phyloP scores from a whole-genome alignment of 768 basidiomycete genomes.

The Hygrocybe punicea region DNA sequence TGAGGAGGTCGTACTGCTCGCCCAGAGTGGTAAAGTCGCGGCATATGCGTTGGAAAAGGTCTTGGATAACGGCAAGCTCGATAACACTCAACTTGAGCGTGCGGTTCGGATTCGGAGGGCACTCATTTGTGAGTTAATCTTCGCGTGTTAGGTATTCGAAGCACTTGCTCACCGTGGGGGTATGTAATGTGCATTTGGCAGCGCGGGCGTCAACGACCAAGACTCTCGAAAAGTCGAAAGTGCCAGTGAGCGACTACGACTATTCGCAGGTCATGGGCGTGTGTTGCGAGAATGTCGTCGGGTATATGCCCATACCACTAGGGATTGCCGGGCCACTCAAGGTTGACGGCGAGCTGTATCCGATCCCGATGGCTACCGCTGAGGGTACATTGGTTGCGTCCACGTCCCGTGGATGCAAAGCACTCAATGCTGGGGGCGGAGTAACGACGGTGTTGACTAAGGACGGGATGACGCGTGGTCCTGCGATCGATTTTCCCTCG shows the following conservation, averaged over 20 bases:
- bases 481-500: constrained; percentile 93
- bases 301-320: constrained; percentile 93
- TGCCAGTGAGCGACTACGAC: constrained; percentile 85
- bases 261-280: constrained; percentile 92
- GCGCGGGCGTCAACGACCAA: constrained; percentile 83
- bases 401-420: constrained; percentile 95
- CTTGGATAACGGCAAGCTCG: constrained; percentile 57
- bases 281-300: constrained; percentile 98
- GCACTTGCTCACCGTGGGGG: constrained; percentile 1
- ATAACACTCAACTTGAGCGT: constrained; percentile 61
- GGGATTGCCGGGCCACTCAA: constrained; percentile 95
- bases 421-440: constrained; percentile 92
- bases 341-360: constrained; percentile 79
- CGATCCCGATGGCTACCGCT: constrained; percentile 99
- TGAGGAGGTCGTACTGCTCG: constrained; percentile 86
- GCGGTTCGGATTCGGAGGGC: constrained; percentile 86
- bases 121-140: constrained; percentile 71
- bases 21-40: constrained; percentile 89
- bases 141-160: not conserved
- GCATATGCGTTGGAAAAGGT: constrained; percentile 96
- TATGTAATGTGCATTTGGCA: constrained; percentile 31
- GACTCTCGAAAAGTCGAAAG: constrained; percentile 76
- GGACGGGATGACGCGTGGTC: constrained; percentile 97
- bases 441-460: constrained; percentile 89
- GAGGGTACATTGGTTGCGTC: constrained; percentile 98